Conservation (phyloP, 1,284 basidiomycete genomes). For the Ustilago trichophora region DNA sequence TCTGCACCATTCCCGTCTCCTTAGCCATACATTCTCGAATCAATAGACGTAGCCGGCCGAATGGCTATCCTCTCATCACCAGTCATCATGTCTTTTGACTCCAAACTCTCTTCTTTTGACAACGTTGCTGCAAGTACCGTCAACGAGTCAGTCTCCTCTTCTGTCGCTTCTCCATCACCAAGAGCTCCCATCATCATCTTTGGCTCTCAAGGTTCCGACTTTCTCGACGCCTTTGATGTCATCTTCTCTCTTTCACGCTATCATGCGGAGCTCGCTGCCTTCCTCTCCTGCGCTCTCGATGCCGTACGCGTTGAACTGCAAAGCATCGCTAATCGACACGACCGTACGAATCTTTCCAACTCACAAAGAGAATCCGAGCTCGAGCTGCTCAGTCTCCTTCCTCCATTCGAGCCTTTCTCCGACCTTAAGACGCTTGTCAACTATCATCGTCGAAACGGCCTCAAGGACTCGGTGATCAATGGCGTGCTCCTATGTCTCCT, state of each 20-base stretch:
- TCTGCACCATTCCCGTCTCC: too few species aligned
- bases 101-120: constrained; percentile 29
- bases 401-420: constrained; percentile 27
- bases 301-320: constrained; percentile 28
- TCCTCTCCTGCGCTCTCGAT: constrained; percentile 25
- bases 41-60: too few species aligned
- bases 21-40: too few species aligned
- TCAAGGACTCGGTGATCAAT: constrained; percentile 35
- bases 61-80: too few species aligned
- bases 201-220: constrained; percentile 44
- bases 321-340: constrained; percentile 21
- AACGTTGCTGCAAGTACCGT: constrained; percentile 4
- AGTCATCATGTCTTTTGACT: constrained; percentile 15
- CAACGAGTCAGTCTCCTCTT: not conserved
- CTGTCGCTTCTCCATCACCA: not conserved
- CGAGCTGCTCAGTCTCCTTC: constrained; percentile 30
- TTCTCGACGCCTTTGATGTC: constrained; percentile 22
- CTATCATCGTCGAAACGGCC: constrained; percentile 20
- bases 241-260: constrained; percentile 13
- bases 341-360: not conserved
- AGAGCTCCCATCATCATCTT: constrained; percentile 31
- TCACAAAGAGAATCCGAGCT: constrained; percentile 7
- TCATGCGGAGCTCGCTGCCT: constrained; percentile 21
- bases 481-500: constrained; percentile 38
- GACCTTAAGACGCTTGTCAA: constrained; percentile 16